Evolutionary conservation across 2,329 filamentous ascomycete species (phyloP), one percentile per base, ranked within the genome.

Genomic region (Xylariaceae sp.): DNA sequence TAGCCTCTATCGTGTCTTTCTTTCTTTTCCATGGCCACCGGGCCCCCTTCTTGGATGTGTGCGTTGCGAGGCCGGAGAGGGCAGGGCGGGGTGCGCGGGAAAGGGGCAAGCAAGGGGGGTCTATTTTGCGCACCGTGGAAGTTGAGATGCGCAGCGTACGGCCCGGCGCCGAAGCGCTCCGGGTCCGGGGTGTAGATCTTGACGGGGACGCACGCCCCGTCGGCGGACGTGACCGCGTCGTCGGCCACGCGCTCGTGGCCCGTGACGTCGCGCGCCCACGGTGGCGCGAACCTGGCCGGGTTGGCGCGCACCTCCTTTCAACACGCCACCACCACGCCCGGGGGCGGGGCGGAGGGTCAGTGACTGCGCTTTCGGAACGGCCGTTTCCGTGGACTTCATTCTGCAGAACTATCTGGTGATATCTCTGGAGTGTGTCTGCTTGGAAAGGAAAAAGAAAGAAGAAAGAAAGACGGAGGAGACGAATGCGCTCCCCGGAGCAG

Each of bases 131-230:
- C 37, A 51, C 56, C 58, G 24, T 61, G 57, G 32, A 57, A 59
- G 31, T 61, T 60, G 5, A 60, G 29, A 32, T 61, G 57, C 2
- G 50, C 48, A 1, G 55, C 50, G 29, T 58, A 58, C 8, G 56
- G 56, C 0, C 57, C 57, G 1, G 44, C 26, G 1, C 58, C 57
- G 31, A 47, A 49, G 16, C 32, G 37, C 11, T 29, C 33, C 5
- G 47, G 45, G 29, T 59, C 54, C 1, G 57, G 57, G 25, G 56
- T 48, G 29, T 61, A 61, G 5, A 58, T 43, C 17, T 51, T 48
- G 32, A 57, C 46, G 3, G 52, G 47, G 16, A 60, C 36, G 30
- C 24, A 43, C 9, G 45, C 38, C 6, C 51, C 54, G 31, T 59
- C 58, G 8, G 49, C 43, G 5, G 56, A 59, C 5, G 35, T 36